Evolutionary conservation across 495 filamentous ascomycete genomes (phyloP).

Genomic region (Aspergillus sclerotioniger): DNA sequence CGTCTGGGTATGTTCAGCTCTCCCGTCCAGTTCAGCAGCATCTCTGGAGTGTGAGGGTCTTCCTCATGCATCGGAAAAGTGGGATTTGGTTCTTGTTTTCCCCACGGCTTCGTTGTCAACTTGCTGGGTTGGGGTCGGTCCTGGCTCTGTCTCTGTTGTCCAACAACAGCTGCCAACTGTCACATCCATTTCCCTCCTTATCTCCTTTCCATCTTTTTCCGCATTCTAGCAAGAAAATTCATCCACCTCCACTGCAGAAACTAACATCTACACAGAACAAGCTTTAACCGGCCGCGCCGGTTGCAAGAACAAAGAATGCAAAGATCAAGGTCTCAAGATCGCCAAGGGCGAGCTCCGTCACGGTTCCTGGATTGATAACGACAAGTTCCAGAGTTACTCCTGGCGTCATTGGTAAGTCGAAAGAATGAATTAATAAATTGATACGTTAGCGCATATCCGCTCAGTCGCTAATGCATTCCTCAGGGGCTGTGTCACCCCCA

Average conservation of each 20-base stretch:
- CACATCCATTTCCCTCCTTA: background rate
- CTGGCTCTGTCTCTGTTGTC: background rate
- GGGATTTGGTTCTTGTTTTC: too few species aligned
- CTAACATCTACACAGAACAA: conserved; percentile 52
- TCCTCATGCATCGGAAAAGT: background rate
- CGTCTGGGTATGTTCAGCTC: conserved; percentile 20
- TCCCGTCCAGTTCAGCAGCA: background rate
- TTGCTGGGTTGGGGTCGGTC: background rate
- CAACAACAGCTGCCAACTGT: conserved; percentile 1
- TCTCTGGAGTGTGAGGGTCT: background rate
- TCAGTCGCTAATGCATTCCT: background rate
- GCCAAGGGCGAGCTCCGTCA: conserved; percentile 71
- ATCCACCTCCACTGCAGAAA: background rate
- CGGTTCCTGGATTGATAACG: conserved; percentile 61
- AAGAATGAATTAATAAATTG: background rate
- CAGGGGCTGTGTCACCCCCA: conserved; percentile 81
- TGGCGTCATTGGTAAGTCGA: conserved; percentile 76
- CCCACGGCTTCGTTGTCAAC: background rate
- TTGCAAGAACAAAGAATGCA: conserved; percentile 68
- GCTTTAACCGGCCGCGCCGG: conserved; percentile 59
- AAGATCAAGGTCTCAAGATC: conserved; percentile 63
- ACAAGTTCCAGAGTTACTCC: conserved; percentile 50
- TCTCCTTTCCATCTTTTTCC: background rate
- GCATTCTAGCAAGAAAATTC: background rate
- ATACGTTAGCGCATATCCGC: too few species aligned